Evolutionary conservation across 176 grass and related monocot species (phyloP).

Genomic region (Themeda triandra): DNA sequence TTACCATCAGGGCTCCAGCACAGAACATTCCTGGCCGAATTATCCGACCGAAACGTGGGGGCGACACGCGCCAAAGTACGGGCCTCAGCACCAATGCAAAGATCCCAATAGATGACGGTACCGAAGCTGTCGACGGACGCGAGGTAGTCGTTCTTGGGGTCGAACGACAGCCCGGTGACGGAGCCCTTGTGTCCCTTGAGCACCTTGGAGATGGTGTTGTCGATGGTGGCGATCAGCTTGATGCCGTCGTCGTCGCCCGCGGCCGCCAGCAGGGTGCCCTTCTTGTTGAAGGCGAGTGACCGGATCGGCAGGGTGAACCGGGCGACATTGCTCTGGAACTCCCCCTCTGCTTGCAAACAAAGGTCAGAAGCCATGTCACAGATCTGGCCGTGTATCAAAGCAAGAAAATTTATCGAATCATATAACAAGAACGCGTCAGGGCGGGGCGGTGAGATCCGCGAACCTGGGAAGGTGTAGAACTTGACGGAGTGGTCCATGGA

Average conservation of each 20-base stretch:
- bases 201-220: conserved; percentile 88
- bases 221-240: conserved; percentile 84
- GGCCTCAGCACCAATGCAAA: conserved; percentile 49
- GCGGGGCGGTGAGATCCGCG: conserved; percentile 6
- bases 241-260: conserved; percentile 94
- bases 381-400: conserved; percentile 3
- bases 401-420: background rate
- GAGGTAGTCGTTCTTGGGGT: conserved; percentile 81
- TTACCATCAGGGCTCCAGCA: conserved; percentile 88
- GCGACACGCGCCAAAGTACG: conserved; percentile 55
- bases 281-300: conserved; percentile 79
- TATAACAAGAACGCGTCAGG: background rate
- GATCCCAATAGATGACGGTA: conserved; percentile 82
- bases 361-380: background rate
- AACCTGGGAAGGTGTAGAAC: conserved; percentile 82
- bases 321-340: conserved; percentile 82
- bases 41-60: conserved; percentile 62
- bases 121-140: conserved; percentile 80
- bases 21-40: conserved; percentile 45
- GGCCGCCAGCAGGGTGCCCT: conserved; percentile 72
- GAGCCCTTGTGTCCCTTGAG: conserved; percentile 94
- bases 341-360: conserved; percentile 47
- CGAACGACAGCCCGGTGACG: conserved; percentile 64
- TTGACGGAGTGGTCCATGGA: conserved; percentile 96
- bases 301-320: conserved; percentile 85